phyloP scores from a whole-genome alignment of 495 filamentous ascomycete species.

The Cetradonia linearis region DNA sequence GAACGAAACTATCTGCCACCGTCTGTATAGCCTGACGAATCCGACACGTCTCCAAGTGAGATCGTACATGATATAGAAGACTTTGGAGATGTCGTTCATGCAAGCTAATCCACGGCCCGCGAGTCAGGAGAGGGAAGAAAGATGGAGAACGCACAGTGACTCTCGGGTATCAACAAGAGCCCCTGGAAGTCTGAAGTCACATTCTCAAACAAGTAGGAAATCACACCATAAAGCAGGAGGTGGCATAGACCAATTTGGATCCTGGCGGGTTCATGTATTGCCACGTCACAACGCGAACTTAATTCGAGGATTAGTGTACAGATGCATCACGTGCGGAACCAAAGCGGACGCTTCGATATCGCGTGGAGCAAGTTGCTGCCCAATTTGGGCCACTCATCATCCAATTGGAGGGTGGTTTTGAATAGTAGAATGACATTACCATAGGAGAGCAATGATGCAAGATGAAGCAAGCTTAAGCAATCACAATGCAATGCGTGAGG shows the following conservation, averaged over 20 bases:
- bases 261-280: slow-evolving; percentile 2
- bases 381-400: neutral
- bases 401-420: no score
- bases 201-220: neutral
- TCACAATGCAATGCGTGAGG: neutral
- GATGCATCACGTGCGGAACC: slow-evolving; percentile 2
- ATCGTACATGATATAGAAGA: neutral
- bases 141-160: neutral
- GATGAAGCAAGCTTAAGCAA: neutral
- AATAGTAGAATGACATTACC: neutral
- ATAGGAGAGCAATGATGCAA: neutral
- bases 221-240: neutral
- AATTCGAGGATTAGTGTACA: slow-evolving; percentile 11
- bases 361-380: neutral
- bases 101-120: neutral
- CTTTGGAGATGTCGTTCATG: neutral
- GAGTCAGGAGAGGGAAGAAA: neutral
- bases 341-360: neutral
- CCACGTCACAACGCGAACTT: slow-evolving; percentile 9
- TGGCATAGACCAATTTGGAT: neutral
- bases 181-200: neutral
- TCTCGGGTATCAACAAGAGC: neutral
- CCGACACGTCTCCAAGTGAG: neutral
- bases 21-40: neutral
- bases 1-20: neutral